Conservation (phyloP, 1,284 basidiomycete species). For the Ustilago vetiveriae region DNA sequence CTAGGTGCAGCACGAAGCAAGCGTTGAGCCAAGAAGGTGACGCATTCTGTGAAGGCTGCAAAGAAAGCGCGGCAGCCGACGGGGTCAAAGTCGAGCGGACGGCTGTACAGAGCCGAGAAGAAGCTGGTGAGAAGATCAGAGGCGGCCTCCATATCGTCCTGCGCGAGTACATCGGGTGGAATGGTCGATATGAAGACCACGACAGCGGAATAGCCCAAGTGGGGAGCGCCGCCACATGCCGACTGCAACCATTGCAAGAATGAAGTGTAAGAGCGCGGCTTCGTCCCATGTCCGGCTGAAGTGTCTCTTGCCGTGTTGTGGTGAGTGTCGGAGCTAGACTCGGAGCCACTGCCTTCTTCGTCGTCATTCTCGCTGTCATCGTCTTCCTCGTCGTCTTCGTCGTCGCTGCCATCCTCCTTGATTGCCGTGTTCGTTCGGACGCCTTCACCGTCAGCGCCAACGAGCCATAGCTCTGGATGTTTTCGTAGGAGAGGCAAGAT, state of each 20-base stretch:
- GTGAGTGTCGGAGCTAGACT: constrained; percentile 8
- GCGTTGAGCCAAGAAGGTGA: constrained; percentile 71
- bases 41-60: constrained; percentile 76
- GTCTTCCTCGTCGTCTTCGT: constrained; percentile 29
- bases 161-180: constrained; percentile 70
- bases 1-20: constrained; percentile 17
- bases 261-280: constrained; percentile 37
- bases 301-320: not conserved
- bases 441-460: constrained; percentile 8
- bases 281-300: constrained; percentile 6
- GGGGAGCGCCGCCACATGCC: constrained; percentile 79
- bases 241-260: constrained; percentile 79
- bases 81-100: constrained; percentile 70
- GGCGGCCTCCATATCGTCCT: constrained; percentile 64
- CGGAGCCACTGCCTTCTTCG: constrained; percentile 28
- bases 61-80: constrained; percentile 72
- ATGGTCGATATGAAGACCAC: constrained; percentile 82
- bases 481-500: constrained; percentile 55
- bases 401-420: constrained; percentile 7
- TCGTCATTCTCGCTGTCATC: constrained; percentile 24
- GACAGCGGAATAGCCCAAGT: constrained; percentile 79
- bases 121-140: constrained; percentile 76
- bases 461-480: constrained; percentile 62
- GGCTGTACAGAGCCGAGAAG: constrained; percentile 79
- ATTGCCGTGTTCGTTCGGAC: not conserved